Evolutionary conservation across 148 eudicot species (phyloP).

Genomic region (Vaccinium macrocarpon): DNA sequence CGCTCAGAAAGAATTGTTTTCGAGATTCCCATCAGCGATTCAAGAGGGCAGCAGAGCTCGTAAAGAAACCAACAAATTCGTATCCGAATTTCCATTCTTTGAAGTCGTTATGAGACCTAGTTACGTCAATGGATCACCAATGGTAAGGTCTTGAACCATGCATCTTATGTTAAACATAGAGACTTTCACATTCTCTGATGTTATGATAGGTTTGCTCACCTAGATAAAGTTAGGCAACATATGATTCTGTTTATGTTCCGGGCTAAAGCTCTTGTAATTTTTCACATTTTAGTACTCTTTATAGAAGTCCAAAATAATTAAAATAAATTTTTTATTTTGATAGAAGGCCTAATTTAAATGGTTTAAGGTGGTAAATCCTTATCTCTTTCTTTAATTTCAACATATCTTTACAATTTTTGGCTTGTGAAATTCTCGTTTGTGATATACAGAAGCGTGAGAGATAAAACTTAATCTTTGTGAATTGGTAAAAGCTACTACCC

Average conservation of each 20-base stretch:
- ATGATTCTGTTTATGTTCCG: neutral
- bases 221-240: neutral
- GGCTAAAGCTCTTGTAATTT: neutral
- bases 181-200: neutral
- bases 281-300: neutral
- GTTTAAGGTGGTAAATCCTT: neutral
- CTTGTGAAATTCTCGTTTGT: neutral
- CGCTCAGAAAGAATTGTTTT: neutral
- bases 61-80: neutral
- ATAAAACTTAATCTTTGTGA: neutral
- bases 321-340: neutral
- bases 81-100: constrained; percentile 16
- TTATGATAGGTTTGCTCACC: neutral
- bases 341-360: neutral
- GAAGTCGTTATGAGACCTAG: constrained; percentile 6
- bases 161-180: neutral
- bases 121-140: neutral
- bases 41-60: neutral
- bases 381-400: neutral
- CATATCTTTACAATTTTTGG: neutral
- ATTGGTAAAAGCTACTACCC: neutral
- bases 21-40: neutral
- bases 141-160: constrained; percentile 15
- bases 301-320: neutral
- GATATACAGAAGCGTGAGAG: neutral